Evolutionary conservation across 352 stramenopile genomes (phyloP).

Genomic region (Pythium brachiatum): DNA sequence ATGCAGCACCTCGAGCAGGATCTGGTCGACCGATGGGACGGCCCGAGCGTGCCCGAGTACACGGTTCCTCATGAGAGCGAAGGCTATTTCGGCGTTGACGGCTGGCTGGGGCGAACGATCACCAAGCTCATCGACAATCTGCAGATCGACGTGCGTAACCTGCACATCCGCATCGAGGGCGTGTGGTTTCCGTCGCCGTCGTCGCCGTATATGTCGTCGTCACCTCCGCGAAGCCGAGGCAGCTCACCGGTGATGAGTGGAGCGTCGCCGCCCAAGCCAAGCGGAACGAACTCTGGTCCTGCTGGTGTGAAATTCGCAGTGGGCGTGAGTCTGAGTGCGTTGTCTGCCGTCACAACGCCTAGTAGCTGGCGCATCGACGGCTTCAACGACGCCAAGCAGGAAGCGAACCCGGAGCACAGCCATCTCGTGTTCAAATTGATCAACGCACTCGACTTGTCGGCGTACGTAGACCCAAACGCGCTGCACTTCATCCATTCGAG

Average conservation of each 20-base stretch:
- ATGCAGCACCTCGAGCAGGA: conserved; percentile 71
- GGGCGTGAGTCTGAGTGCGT: conserved; percentile 72
- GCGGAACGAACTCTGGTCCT: not conserved
- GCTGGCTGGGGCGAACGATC: conserved; percentile 86
- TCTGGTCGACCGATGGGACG: conserved; percentile 74
- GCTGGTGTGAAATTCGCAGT: conserved; percentile 61
- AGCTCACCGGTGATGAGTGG: conserved; percentile 20
- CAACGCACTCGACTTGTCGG: conserved; percentile 81
- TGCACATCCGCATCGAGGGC: conserved; percentile 86
- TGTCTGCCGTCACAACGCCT: conserved; percentile 84
- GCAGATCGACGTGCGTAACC: conserved; percentile 85
- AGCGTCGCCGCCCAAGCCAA: not conserved
- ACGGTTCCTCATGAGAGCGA: conserved; percentile 69
- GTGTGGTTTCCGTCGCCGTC: conserved; percentile 47
- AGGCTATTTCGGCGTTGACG: conserved; percentile 87
- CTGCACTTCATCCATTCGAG: conserved; percentile 87
- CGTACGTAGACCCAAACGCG: conserved; percentile 82
- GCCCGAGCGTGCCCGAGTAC: conserved; percentile 63
- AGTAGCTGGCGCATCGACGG: conserved; percentile 81
- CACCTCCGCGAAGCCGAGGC: conserved; percentile 26
- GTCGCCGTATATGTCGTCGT: conserved; percentile 23
- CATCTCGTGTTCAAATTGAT: conserved; percentile 88
- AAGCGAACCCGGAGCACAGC: conserved; percentile 28
- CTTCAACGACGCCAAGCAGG: conserved; percentile 49
- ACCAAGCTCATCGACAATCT: conserved; percentile 90